Conservation (phyloP, 768 basidiomycete genomes). For the Collybiopsis luxurians region DNA sequence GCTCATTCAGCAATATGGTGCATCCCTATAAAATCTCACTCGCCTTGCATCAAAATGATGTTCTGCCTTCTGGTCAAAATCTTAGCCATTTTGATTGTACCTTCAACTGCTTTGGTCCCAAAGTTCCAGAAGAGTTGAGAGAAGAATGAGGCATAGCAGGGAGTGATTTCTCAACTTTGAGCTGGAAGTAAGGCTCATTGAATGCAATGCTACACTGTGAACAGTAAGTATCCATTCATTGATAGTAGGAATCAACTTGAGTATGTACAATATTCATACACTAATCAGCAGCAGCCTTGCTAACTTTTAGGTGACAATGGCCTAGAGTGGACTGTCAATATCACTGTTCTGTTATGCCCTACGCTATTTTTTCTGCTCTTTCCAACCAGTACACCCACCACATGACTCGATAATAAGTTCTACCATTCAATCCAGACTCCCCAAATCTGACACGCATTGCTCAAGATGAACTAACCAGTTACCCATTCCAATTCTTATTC, state of each 20-base stretch:
- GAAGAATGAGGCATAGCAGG: slow-evolving; percentile 90
- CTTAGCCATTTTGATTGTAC: slow-evolving; percentile 85
- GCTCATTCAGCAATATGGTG: not conserved
- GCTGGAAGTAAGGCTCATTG: slow-evolving; percentile 80
- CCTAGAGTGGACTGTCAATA: slow-evolving; percentile 38
- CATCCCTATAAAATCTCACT: not conserved
- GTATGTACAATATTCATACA: slow-evolving; percentile 77
- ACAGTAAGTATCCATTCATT: not conserved
- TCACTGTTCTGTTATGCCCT: no score
- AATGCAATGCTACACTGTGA: slow-evolving; percentile 84
- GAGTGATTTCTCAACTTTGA: slow-evolving; percentile 81
- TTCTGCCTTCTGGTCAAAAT: slow-evolving; percentile 77
- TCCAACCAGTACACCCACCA: no score
- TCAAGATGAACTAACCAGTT: no score
- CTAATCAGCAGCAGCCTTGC: slow-evolving; percentile 86
- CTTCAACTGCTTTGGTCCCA: slow-evolving; percentile 92
- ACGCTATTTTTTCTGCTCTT: no score
- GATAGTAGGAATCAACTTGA: slow-evolving; percentile 46
- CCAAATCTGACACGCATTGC: no score
- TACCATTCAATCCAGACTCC: no score
- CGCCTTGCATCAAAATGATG: slow-evolving; percentile 88
- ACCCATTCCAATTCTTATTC: no score
- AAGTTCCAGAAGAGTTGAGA: slow-evolving; percentile 95
- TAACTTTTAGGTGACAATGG: slow-evolving; percentile 85
- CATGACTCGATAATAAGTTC: no score